These are phyloP conservation scores for Clavariopsis aquatica DNA, from an alignment of 495 filamentous ascomycete genomes.

Conservation along the genomic window DNA sequence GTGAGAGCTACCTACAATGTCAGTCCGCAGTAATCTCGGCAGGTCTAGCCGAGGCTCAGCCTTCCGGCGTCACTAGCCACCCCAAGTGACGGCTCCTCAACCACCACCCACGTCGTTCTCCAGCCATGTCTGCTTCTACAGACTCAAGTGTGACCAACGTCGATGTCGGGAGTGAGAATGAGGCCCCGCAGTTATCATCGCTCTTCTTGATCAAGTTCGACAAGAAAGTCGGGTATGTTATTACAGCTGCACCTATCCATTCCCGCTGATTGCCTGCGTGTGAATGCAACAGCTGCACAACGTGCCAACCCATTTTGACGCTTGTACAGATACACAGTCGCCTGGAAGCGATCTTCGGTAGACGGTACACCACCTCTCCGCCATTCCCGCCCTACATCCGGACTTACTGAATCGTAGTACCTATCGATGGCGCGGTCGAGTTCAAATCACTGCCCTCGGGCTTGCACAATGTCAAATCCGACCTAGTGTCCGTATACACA, in stretches of 20 bases:
- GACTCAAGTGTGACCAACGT: conserved; percentile 28
- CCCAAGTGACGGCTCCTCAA: conserved; percentile 2
- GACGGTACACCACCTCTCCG: conserved; percentile 20
- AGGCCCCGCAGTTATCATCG: conserved; percentile 40
- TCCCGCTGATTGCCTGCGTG: not conserved
- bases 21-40: not conserved
- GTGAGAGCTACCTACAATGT: no score
- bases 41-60: not conserved
- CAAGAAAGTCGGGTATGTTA: conserved; percentile 47
- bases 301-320: not conserved
- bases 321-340: conserved; percentile 67
- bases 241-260: not conserved
- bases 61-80: not conserved
- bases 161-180: conserved; percentile 12
- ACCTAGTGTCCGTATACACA: conserved; percentile 67
- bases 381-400: conserved; percentile 22
- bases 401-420: conserved; percentile 52
- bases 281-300: not conserved
- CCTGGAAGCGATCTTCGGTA: conserved; percentile 70
- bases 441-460: conserved; percentile 94
- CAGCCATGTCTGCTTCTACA: conserved; percentile 29
- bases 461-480: conserved; percentile 81
- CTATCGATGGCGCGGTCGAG: conserved; percentile 86
- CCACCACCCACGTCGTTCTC: conserved; percentile 29
- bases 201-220: conserved; percentile 47